Evolutionary conservation across 2,329 filamentous ascomycete species (phyloP).

Genomic region (Daldinia sp.): DNA sequence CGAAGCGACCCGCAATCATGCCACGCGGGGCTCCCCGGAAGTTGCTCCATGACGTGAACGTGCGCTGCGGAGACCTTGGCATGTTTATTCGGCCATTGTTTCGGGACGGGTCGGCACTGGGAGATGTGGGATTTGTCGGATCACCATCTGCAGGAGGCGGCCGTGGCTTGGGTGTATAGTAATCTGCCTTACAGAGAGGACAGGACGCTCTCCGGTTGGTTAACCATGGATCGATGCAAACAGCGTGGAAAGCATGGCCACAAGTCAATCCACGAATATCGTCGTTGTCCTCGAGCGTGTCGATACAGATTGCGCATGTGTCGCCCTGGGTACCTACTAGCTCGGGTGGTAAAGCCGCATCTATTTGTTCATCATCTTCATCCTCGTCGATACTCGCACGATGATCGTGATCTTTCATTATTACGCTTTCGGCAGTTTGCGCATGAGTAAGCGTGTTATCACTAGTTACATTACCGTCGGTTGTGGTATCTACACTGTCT

Average conservation of each 20-base stretch:
- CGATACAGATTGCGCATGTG: constrained; percentile 95
- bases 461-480: constrained; percentile 35
- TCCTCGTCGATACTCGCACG: constrained; percentile 61
- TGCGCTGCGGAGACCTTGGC: constrained; percentile 57
- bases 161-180: constrained; percentile 93
- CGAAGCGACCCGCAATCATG: constrained; percentile 46
- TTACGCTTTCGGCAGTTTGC: constrained; percentile 41
- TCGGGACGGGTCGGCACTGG: constrained; percentile 51
- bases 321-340: constrained; percentile 86
- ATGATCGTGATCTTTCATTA: constrained; percentile 45
- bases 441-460: constrained; percentile 41
- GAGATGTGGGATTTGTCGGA: constrained; percentile 49
- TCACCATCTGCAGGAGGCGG: constrained; percentile 62
- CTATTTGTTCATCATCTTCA: constrained; percentile 84
- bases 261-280: constrained; percentile 94
- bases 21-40: constrained; percentile 51
- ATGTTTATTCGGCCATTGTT: constrained; percentile 62
- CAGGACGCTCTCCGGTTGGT: constrained; percentile 95
- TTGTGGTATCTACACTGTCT: constrained; percentile 45
- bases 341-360: constrained; percentile 84
- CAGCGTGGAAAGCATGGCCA: constrained; percentile 97
- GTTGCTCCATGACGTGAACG: constrained; percentile 53
- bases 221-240: constrained; percentile 95
- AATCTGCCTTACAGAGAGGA: constrained; percentile 97
- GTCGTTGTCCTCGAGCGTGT: constrained; percentile 93